phyloP scores from a whole-genome alignment of 495 filamentous ascomycete species.

The Podospora conica region DNA sequence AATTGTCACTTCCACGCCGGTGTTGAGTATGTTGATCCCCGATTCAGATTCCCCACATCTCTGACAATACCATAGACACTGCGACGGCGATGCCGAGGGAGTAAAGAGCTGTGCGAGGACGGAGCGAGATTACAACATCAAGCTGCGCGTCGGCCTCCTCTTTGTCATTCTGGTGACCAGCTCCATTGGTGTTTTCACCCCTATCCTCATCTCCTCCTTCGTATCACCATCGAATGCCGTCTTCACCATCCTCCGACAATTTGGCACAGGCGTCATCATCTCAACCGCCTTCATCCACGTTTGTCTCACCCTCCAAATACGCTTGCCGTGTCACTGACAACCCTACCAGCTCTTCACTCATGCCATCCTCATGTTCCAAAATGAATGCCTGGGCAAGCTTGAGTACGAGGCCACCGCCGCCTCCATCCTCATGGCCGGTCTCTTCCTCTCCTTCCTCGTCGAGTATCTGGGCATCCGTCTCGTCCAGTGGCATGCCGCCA shows the following conservation, averaged over 20 bases:
- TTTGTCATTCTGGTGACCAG: constrained; percentile 44
- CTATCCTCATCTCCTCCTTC: constrained; percentile 37
- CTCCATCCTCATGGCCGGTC: constrained; percentile 58
- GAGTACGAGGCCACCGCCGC: constrained; percentile 55
- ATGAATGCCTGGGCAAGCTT: constrained; percentile 55
- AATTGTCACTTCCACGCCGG: constrained; percentile 64
- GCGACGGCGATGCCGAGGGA: constrained; percentile 26
- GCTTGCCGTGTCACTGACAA: not conserved
- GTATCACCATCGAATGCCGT: constrained; percentile 27
- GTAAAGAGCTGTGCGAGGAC: constrained; percentile 35
- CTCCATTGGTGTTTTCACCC: constrained; percentile 32
- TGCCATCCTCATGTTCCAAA: constrained; percentile 55
- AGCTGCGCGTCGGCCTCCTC: constrained; percentile 52
- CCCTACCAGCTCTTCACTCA: constrained; percentile 53
- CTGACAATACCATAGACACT: constrained; percentile 35
- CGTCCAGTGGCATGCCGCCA: constrained; percentile 33
- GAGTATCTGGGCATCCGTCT: constrained; percentile 54
- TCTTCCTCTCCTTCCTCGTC: constrained; percentile 56
- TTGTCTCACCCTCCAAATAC: constrained; percentile 13
- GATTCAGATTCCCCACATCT: not conserved
- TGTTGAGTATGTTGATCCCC: constrained; percentile 44
- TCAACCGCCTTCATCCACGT: constrained; percentile 67
- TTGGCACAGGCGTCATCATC: constrained; percentile 68
- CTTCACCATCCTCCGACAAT: constrained; percentile 57
- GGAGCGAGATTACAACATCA: constrained; percentile 52